Evolutionary conservation across 441 rosid species (phyloP).

Genomic region (Pelargonium cotyledonis): DNA sequence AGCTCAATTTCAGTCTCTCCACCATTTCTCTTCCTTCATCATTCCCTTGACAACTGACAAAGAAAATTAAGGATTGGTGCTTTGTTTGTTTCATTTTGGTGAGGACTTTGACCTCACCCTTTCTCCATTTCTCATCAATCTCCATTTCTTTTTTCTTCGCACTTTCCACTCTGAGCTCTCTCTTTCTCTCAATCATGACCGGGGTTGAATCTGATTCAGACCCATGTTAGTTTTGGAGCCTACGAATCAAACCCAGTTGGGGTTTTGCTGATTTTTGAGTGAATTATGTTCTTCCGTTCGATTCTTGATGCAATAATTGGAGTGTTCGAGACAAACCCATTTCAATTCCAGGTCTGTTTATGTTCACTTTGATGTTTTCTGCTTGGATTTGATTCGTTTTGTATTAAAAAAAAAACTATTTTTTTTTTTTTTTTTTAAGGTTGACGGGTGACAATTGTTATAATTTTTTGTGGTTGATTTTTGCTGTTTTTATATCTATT

Average conservation of each 20-base stretch:
- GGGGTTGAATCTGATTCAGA: background rate
- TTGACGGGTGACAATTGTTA: too few relatives aligned
- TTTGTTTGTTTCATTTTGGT: background rate
- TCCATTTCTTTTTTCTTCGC: background rate
- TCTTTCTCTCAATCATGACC: background rate
- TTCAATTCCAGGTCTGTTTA: slow-evolving; percentile 18
- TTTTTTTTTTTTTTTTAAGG: background rate
- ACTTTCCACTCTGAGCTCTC: background rate
- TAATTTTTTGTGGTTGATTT: background rate
- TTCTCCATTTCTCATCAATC: background rate
- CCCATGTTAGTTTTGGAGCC: background rate
- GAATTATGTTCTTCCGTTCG: background rate
- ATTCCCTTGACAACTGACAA: background rate
- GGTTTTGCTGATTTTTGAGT: background rate
- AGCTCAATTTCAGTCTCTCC: background rate
- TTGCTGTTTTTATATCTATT: background rate
- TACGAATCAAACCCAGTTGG: slow-evolving; percentile 16
- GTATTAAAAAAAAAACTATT: too few relatives aligned
- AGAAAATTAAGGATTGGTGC: background rate
- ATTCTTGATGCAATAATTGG: slow-evolving; percentile 5
- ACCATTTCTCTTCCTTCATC: background rate
- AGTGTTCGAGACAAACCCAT: slow-evolving; percentile 13
- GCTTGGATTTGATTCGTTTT: background rate
- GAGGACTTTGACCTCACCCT: slow-evolving; percentile 3
- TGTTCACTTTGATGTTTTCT: background rate